Evolutionary conservation across 1,284 basidiomycete genomes (phyloP).

Genomic region (Crepidotus sp.): DNA sequence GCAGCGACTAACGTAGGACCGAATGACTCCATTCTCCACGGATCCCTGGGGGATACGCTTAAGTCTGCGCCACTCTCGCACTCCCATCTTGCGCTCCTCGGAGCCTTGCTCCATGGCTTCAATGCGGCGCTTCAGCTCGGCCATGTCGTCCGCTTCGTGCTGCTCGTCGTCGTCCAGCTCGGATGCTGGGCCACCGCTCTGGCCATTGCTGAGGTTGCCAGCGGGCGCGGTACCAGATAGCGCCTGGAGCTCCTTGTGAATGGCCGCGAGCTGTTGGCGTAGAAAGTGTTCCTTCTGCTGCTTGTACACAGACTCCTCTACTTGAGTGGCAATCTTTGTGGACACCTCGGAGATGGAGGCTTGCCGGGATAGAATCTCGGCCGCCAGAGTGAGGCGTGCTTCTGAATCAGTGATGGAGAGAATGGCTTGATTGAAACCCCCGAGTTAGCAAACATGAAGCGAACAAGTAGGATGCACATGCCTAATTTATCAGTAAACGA

Average conservation of each 20-base stretch:
- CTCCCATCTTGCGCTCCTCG: constrained; percentile 75
- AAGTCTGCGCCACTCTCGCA: constrained; percentile 71
- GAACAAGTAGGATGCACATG: constrained; percentile 27
- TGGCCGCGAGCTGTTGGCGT: constrained; percentile 81
- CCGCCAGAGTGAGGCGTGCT: constrained; percentile 53
- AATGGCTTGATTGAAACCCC: constrained; percentile 42
- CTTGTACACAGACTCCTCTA: constrained; percentile 69
- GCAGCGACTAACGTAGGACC: constrained; percentile 53
- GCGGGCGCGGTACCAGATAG: constrained; percentile 35
- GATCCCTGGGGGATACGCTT: constrained; percentile 70
- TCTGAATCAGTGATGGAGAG: constrained; percentile 48
- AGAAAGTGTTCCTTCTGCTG: constrained; percentile 80
- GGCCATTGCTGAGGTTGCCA: constrained; percentile 18
- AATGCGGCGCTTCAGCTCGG: constrained; percentile 70
- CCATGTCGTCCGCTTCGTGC: constrained; percentile 70
- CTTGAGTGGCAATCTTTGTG: constrained; percentile 67
- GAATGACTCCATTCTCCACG: constrained; percentile 70
- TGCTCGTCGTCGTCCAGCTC: constrained; percentile 69
- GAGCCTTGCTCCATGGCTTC: constrained; percentile 70
- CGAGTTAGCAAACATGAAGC: constrained; percentile 6
- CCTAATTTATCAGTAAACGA: constrained; percentile 66
- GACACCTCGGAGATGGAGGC: constrained; percentile 68
- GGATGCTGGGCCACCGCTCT: constrained; percentile 27
- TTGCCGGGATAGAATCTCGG: constrained; percentile 61
- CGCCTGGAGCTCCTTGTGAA: constrained; percentile 75